Base-by-base conservation (phyloP, 352 stramenopile genomes). In the Peronospora destructor region DNA sequence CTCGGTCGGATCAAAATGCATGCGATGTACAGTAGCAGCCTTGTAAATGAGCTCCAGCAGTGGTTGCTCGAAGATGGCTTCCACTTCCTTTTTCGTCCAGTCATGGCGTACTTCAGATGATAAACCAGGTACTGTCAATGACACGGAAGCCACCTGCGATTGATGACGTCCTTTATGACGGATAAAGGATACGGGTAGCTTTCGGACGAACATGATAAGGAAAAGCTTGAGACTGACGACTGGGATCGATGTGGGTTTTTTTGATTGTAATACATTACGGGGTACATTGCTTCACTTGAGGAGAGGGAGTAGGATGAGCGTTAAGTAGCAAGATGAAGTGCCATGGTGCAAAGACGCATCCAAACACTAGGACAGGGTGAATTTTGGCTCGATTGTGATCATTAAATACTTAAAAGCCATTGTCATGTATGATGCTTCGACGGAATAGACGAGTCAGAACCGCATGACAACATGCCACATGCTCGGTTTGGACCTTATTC, bases 11-110 rank as follows among this genome's bases (percentile, higher is more conserved):
- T 98, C 86, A 73, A 97, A 98, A 76, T 98, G 95, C 85, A 98
- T 97, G 53, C 95, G 91, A 77, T 99, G 95, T 26, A 98, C 89
- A 2, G 88, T 97, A 4, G 89, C 88, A 10, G 95, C 95, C 59
- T 94, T 87, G 75, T 98, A 98, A 67, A 99, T 87, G 39, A 99
- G 84, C 72, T 99, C 95, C 43, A 98, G 79, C 58, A 99, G 86
- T 26, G 95, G 95, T 55, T 97, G 78, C 49, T 95, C 66, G 63
- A 94, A 98, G 44, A 98, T 91, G 17, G 84, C 73, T 53, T 95
- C 82, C 58, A 98, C 96, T 60, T 98, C 92, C 16, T 91, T 75
- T 53, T 94, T 94, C 17, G 88, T 97, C 95, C 95, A 98, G 64
- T 98, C 80, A 23, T 71, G 75, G 38, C 79, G 79, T 25, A 88